These are phyloP conservation scores for Yamadazyma oceani DNA, from an alignment of 1,139 yeast species.

Conservation along the genomic window DNA sequence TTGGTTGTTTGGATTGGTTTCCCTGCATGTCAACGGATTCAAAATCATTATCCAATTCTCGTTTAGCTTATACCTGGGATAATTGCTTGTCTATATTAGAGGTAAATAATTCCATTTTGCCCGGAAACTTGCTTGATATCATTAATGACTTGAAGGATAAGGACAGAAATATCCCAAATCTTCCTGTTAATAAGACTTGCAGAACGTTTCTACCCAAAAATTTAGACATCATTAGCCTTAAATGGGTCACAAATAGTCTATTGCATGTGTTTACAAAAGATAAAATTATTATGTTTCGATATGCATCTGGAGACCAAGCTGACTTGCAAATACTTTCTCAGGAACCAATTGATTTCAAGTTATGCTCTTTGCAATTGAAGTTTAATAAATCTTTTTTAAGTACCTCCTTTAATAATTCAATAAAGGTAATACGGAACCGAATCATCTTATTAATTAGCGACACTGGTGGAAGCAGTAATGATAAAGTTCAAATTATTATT, in stretches of 20 bases:
- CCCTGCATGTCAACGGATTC: conserved; percentile 31
- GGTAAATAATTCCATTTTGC: conserved; percentile 34
- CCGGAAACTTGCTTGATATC: conserved; percentile 26
- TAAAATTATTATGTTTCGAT: conserved; percentile 7
- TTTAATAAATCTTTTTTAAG: conserved; percentile 4
- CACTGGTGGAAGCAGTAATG: background rate
- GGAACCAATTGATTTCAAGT: conserved; percentile 3
- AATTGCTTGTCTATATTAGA: conserved; percentile 58
- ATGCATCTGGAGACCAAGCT: background rate
- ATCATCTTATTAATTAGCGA: conserved; percentile 21
- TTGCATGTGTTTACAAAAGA: conserved; percentile 22
- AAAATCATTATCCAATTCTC: conserved; percentile 34
- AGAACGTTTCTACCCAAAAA: conserved; percentile 28
- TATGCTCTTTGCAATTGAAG: conserved; percentile 2
- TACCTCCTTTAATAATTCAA: conserved; percentile 13
- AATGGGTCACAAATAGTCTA: conserved; percentile 60
- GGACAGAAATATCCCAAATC: conserved; percentile 34
- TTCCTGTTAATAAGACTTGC: conserved; percentile 46
- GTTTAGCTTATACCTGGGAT: conserved; percentile 68
- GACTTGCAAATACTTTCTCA: conserved; percentile 5
- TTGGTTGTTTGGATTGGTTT: conserved; percentile 62
- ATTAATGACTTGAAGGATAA: conserved; percentile 40
- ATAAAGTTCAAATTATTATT: conserved; percentile 24
- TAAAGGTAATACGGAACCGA: conserved; percentile 29
- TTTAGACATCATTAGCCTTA: conserved; percentile 51